Evolutionary conservation across 108 stramenopile genomes (phyloP).

Genomic region (Epipyxis sp.): DNA sequence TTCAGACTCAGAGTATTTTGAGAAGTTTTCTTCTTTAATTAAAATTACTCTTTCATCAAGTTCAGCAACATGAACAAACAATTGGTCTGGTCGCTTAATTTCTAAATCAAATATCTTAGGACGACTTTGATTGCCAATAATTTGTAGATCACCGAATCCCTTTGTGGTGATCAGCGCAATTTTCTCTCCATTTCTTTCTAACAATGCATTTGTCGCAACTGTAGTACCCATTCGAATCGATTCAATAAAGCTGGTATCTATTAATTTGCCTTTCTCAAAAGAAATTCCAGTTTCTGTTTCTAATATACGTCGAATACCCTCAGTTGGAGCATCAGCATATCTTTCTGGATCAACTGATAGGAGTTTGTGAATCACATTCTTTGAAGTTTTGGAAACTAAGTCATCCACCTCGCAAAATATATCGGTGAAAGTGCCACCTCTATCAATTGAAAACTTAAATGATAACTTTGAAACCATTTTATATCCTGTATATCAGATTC

Average conservation of each 20-base stretch:
- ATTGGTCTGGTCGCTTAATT: slow-evolving; percentile 60
- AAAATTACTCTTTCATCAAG: slow-evolving; percentile 87
- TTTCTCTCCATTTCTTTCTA: slow-evolving; percentile 86
- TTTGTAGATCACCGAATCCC: slow-evolving; percentile 81
- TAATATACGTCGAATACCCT: slow-evolving; percentile 88
- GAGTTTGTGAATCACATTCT: slow-evolving; percentile 64
- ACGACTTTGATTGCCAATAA: slow-evolving; percentile 90
- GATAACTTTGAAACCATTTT: no score
- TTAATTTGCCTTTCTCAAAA: slow-evolving; percentile 64
- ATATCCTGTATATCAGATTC: no score
- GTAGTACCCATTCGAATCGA: slow-evolving; percentile 89
- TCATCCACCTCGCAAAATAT: slow-evolving; percentile 49
- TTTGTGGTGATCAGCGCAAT: slow-evolving; percentile 81
- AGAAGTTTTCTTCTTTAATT: slow-evolving; percentile 30
- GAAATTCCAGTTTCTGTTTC: slow-evolving; percentile 64
- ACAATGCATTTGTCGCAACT: slow-evolving; percentile 92
- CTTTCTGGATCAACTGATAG: slow-evolving; percentile 86
- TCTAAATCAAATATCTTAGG: slow-evolving; percentile 71
- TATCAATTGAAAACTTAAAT: slow-evolving; percentile 87
- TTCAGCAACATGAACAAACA: slow-evolving; percentile 87
- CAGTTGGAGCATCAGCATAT: slow-evolving; percentile 92
- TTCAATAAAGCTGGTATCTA: slow-evolving; percentile 72
- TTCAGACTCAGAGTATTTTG: background rate
- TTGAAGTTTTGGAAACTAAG: background rate
- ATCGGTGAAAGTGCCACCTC: slow-evolving; percentile 97